Base-by-base conservation (phyloP, 352 stramenopile species). In the Phytophthora chlamydospora region DNA sequence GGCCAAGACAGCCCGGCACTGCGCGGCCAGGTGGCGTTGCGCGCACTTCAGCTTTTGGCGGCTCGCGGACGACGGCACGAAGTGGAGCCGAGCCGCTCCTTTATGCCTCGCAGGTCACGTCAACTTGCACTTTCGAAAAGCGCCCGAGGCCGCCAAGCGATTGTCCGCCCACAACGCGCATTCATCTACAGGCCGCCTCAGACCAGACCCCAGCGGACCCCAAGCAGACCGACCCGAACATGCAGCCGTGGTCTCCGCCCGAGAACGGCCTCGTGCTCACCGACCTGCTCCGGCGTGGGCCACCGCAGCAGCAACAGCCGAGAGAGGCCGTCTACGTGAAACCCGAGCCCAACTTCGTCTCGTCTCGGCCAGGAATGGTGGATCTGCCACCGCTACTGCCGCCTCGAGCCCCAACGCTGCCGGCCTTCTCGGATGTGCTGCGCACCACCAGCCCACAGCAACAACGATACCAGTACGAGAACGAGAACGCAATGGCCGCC, bases 101-200 rank as follows among this genome's bases (percentile, higher is more conserved):
- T 58, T 68, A 58, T 52, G 43, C 50, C 53, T 27, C 53, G 44
- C 46, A 7, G 6, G 46, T 69, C 61, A 59, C 46, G 47, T 69
- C 61, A 69, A 56, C 61, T 51, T 59, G 61, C 54, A 69, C 54
- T 65, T 69, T 50, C 16, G 19, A 65, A 69, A 59, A 59, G 8
- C 17, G 16, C 44, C n/a, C 35, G 27, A 9, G 14, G 31, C 17
- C 40, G 40, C 33, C 58, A 60, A 29, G 24, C 24, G 24, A 29
- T 29, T 6, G 12, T 21, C 38, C 21, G 39, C 27, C 39, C 14
- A 45, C 14, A 21, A 29, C 13, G 39, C 29, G 8, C 24, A 56
- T 58, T 57, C 56, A 64, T 39, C 38, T 29, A 64, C 56, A 47
- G 38, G 36, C 32, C 13, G 41, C 24, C n/a, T 13, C 21, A 29